Percentiles rank a stretch among this genome's conserved stretches.
These are phyloP conservation scores for Capsicum rhomboideum DNA, from an alignment of 257 asterid genomes.

Conservation along the genomic window DNA sequence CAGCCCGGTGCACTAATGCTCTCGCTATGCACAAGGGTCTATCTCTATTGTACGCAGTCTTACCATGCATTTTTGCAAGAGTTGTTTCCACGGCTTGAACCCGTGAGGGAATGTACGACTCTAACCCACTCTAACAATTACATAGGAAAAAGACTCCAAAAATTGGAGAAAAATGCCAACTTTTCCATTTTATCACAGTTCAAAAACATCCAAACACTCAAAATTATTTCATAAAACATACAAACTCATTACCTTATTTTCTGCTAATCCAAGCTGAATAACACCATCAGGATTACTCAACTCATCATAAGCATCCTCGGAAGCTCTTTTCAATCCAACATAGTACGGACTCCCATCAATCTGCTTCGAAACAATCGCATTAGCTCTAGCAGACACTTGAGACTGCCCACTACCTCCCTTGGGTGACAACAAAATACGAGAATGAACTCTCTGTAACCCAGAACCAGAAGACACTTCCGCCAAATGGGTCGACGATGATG, in stretches of 20 bases:
- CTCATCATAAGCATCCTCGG: constrained; percentile 42
- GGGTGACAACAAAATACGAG: constrained; percentile 38
- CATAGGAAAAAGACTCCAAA: neutral
- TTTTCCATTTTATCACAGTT: neutral
- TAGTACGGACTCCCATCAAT: constrained; percentile 26
- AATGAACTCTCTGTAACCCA: constrained; percentile 44
- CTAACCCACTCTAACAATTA: no score
- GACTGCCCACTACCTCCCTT: constrained; percentile 34
- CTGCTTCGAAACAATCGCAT: constrained; percentile 27
- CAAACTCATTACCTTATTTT: constrained; percentile 38
- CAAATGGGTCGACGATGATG: constrained; percentile 17
- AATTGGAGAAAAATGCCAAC: neutral
- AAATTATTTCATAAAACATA: neutral
- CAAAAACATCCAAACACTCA: neutral
- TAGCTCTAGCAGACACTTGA: constrained; percentile 40
- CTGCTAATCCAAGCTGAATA: constrained; percentile 50
- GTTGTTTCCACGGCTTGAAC: no score
- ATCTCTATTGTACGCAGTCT: no score
- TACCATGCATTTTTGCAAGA: no score
- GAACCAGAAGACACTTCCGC: constrained; percentile 18
- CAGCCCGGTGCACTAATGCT: no score
- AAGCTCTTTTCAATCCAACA: constrained; percentile 33
- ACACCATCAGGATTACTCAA: constrained; percentile 44
- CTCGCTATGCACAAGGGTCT: no score
- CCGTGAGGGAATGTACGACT: no score